These are phyloP conservation scores for Mycena galopus DNA, from an alignment of 768 basidiomycete species.

Conservation along the genomic window DNA sequence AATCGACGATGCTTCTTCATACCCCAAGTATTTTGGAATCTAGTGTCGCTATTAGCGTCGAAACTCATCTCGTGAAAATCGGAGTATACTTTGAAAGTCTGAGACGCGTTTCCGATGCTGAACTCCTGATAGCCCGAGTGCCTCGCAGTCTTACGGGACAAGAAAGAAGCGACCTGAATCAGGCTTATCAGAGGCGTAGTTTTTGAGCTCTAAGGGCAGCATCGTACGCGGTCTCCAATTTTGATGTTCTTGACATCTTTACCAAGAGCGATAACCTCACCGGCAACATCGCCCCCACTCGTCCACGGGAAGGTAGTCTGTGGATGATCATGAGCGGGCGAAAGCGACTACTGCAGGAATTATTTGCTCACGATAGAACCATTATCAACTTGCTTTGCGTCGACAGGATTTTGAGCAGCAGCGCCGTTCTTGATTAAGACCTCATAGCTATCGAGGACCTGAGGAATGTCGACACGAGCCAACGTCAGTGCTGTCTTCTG, in stretches of 20 bases:
- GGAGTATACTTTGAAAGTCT: slow-evolving; percentile 23
- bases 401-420: slow-evolving; percentile 26
- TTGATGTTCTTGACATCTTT: slow-evolving; percentile 23
- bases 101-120: slow-evolving; percentile 26
- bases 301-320: slow-evolving; percentile 23
- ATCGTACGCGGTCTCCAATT: slow-evolving; percentile 26
- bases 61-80: slow-evolving; percentile 18
- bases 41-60: slow-evolving; percentile 18
- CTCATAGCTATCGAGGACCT: slow-evolving; percentile 23
- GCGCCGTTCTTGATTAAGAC: slow-evolving; percentile 24
- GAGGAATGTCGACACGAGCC: slow-evolving; percentile 23
- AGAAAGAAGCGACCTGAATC: slow-evolving; percentile 21
- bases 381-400: slow-evolving; percentile 22
- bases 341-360: slow-evolving; percentile 20
- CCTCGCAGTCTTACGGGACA: slow-evolving; percentile 25
- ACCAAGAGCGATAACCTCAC: slow-evolving; percentile 25
- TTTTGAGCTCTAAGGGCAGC: slow-evolving; percentile 24
- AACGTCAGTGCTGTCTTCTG: slow-evolving; percentile 21
- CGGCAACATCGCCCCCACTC: slow-evolving; percentile 23
- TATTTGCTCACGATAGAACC: slow-evolving; percentile 19
- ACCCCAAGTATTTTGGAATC: slow-evolving; percentile 22
- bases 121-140: slow-evolving; percentile 25
- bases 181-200: slow-evolving; percentile 23
- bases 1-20: slow-evolving; percentile 24
- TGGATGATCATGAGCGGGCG: slow-evolving; percentile 19